Evolutionary conservation across 768 basidiomycete species (phyloP).

Genomic region (Mycena haematopus): DNA sequence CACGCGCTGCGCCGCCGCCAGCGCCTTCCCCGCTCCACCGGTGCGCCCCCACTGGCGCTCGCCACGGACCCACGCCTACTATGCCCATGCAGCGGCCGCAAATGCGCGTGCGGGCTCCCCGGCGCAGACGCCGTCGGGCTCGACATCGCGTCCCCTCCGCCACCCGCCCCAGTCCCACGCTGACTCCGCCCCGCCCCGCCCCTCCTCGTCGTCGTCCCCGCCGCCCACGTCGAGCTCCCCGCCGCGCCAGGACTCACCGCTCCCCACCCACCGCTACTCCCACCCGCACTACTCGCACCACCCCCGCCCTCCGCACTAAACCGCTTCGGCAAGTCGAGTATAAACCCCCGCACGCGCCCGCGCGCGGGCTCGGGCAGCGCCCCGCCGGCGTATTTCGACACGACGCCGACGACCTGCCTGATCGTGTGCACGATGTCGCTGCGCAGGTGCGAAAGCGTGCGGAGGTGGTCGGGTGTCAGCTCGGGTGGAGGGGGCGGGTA

Average conservation of each 20-base stretch:
- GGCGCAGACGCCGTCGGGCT: constrained; percentile 34
- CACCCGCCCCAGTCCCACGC: constrained; percentile 42
- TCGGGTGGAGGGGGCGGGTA: constrained; percentile 20
- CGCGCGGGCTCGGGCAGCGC: constrained; percentile 88
- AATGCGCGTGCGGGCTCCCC: constrained; percentile 37
- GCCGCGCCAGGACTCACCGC: constrained; percentile 37
- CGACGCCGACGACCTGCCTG: constrained; percentile 87
- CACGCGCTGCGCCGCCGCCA: constrained; percentile 80
- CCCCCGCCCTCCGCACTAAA: constrained; percentile 34
- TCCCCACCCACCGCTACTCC: constrained; percentile 21
- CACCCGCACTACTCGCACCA: constrained; percentile 33
- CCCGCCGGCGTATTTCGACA: constrained; percentile 84
- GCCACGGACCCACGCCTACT: constrained; percentile 20
- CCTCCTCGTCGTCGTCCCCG: constrained; percentile 39
- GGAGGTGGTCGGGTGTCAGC: constrained; percentile 53
- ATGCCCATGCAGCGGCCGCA: constrained; percentile 29
- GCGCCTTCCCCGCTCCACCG: constrained; percentile 58
- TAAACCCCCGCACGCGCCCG: constrained; percentile 73
- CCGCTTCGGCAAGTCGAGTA: constrained; percentile 68
- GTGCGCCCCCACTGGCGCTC: constrained; percentile 15
- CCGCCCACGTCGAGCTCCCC: constrained; percentile 36
- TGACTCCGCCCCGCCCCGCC: constrained; percentile 44
- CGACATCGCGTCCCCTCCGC: constrained; percentile 29
- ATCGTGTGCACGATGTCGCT: constrained; percentile 89
- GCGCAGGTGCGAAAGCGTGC: constrained; percentile 75